Conservation (phyloP, 2,329 filamentous ascomycete species). For the Fusarium incarnatum region DNA sequence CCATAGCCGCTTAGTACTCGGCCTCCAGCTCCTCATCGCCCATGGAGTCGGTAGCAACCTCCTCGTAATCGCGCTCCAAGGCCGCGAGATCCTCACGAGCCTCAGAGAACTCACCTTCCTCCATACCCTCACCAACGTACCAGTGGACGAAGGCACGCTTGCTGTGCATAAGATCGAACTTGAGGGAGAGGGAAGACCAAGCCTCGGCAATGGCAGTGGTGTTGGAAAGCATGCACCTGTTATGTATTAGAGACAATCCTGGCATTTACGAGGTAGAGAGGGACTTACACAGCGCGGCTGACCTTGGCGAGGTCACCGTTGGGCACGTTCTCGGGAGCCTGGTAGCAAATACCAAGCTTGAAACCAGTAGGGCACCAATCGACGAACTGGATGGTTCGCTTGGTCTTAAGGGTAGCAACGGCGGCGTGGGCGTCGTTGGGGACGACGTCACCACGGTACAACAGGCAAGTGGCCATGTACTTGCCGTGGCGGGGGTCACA, state of each 20-base stretch:
- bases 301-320: constrained; percentile 98
- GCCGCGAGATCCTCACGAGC: constrained; percentile 98
- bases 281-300: constrained; percentile 93
- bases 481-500: constrained; percentile 98
- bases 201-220: constrained; percentile 98
- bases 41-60: constrained; percentile 94
- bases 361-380: constrained; percentile 99
- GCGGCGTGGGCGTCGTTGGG: constrained; percentile 94
- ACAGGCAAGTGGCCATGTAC: constrained; percentile 98
- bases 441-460: constrained; percentile 98
- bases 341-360: constrained; percentile 99
- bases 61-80: constrained; percentile 98
- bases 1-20: constrained; percentile 77
- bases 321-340: constrained; percentile 93
- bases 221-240: constrained; percentile 96
- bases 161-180: constrained; percentile 99
- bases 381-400: constrained; percentile 98
- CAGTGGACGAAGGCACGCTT: constrained; percentile 99
- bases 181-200: constrained; percentile 94
- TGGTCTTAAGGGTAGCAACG: constrained; percentile 97
- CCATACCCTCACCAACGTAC: constrained; percentile 99
- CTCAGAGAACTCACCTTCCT: constrained; percentile 99
- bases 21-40: constrained; percentile 88
- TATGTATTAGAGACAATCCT: background rate
- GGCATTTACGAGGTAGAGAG: background rate